Conservation (phyloP, 2,329 filamentous ascomycete genomes). For the Aspergillus thermomutatus region DNA sequence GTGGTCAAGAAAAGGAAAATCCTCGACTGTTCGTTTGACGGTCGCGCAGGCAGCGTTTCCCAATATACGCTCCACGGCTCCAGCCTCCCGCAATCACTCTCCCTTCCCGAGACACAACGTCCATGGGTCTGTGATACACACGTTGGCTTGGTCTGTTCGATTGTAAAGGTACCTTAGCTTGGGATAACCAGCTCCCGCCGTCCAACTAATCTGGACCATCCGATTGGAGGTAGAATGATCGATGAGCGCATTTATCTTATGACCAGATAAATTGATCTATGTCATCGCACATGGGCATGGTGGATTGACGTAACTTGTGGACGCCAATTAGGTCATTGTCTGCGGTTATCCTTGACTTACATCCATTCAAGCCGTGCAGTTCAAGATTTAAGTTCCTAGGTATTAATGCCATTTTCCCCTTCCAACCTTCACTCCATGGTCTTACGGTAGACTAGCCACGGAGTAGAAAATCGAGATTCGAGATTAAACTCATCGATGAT, state of each 20-base stretch:
- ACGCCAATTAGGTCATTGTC: background rate
- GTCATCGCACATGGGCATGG: background rate
- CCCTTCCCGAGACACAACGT: background rate
- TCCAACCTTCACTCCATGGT: background rate
- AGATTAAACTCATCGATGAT: background rate
- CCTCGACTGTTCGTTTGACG: background rate
- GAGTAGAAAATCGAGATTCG: background rate
- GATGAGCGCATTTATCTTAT: background rate
- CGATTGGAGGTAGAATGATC: background rate
- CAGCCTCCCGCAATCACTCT: background rate
- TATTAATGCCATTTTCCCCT: background rate
- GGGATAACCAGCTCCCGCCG: background rate
- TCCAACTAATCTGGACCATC: background rate
- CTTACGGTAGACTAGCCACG: background rate
- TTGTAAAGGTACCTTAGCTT: background rate
- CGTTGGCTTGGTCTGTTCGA: background rate
- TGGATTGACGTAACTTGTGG: background rate
- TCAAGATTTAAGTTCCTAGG: no score
- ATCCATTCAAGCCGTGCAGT: background rate
- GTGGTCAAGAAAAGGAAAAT: background rate
- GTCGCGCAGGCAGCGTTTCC: background rate
- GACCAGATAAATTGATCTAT: background rate
- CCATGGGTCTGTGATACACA: background rate
- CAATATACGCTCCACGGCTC: background rate
- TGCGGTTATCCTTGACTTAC: background rate